Percentiles rank a stretch among this genome's conserved stretches.
Conservation (phyloP, 192 early-diverging fungal genomes). For the Backusella luteola region DNA sequence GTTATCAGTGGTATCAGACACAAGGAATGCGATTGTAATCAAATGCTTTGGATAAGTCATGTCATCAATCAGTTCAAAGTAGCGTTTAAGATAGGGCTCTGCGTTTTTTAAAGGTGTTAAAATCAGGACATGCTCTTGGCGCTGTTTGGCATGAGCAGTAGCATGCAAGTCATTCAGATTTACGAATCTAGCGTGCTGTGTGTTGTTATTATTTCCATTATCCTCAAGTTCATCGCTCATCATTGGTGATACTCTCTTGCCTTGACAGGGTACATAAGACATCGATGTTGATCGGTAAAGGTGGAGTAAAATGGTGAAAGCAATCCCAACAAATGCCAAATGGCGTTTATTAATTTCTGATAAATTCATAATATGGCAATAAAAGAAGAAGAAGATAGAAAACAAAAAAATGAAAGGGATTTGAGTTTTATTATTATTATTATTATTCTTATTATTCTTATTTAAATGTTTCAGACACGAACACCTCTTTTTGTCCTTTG, state of each 20-base stretch:
- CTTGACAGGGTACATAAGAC: not conserved
- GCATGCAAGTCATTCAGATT: constrained; percentile 19
- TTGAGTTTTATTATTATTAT: not conserved
- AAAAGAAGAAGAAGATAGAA: not conserved
- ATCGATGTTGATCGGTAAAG: not conserved
- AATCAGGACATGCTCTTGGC: constrained; percentile 40
- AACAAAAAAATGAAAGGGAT: not conserved
- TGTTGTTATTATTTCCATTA: not conserved
- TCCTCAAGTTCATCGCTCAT: not conserved
- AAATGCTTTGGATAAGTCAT: constrained; percentile 48
- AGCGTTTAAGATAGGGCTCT: constrained; percentile 47
- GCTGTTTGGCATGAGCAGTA: constrained; percentile 14
- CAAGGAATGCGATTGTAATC: constrained; percentile 52
- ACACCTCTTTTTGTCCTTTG: not conserved
- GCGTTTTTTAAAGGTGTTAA: constrained; percentile 59
- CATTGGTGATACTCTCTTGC: not conserved
- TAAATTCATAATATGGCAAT: not conserved
- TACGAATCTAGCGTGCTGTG: not conserved
- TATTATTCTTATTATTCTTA: not conserved
- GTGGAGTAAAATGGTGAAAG: not conserved
- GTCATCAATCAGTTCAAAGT: constrained; percentile 52
- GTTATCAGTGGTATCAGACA: constrained; percentile 54
- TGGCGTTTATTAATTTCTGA: not conserved
- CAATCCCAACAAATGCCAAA: not conserved
- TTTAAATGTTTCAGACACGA: not conserved